Base-by-base conservation (phyloP, 2,329 filamentous ascomycete genomes). In the Ophidiomyces ophidiicola region DNA sequence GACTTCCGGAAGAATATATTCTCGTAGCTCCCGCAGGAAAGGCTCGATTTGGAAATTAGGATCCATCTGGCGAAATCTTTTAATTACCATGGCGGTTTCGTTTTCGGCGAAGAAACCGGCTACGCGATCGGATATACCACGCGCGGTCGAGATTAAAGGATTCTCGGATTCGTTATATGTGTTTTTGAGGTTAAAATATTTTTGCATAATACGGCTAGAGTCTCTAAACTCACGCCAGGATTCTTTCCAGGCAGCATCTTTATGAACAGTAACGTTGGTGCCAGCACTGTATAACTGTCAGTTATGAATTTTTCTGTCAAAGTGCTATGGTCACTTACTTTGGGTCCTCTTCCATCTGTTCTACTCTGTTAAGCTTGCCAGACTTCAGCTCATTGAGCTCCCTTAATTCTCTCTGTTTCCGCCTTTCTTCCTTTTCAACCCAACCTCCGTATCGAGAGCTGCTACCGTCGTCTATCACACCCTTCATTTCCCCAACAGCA, bases 91-190 rank as follows among this genome's bases (percentile, higher is more conserved):
- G 20, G 90, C 90, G 0, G 86, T 94, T 67, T 98, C 90, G 60
- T 96, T 98, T 62, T 98, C 90, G 46, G 90, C 90, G 50, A 98
- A 98, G 67, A 94, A 98, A 19, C 90, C 86, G 32, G 82, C 85
- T 26, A 98, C 78, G 42, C 82, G 77, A 60, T 98, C 90, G 21
- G 87, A 88, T 51, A 98, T 94, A 59, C 84, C 86, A 56, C 90
- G 81, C 1, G 87, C 90, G 0, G 88, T 96, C 32, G 79, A 82
- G 47, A 98, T 84, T 30, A 98, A 71, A 5, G 90, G 88, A 60
- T 98, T 98, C 57, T 98, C 90, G 7, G 90, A 96, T 64, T 98
- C 90, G 50, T 93, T 81, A 66, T 96, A 96, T 41, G 79, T 78
- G 41, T 75, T 77, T 63, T 88, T 87, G 64, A 94, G 76, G 56